Percentiles rank a stretch among this genome's conserved stretches.
Evolutionary conservation across 2,329 filamentous ascomycete species (phyloP).

Genomic region (Xylaria sp.): DNA sequence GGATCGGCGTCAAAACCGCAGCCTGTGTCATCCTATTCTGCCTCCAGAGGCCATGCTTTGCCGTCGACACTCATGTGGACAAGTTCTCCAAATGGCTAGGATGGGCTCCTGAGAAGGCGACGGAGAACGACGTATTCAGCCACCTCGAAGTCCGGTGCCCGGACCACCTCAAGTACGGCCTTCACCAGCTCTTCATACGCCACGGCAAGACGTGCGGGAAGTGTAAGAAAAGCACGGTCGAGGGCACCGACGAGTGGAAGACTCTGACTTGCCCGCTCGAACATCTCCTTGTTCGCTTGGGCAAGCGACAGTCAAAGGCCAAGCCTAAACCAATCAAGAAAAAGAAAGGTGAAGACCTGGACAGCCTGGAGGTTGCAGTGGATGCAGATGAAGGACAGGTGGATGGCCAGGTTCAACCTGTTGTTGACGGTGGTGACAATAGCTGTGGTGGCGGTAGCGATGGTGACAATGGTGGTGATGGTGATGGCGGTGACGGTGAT

Average conservation of each 20-base stretch:
- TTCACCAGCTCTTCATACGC: constrained; percentile 58
- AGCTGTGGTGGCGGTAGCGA: too few species aligned
- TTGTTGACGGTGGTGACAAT: too few species aligned
- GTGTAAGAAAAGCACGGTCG: constrained; percentile 55
- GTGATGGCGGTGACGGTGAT: too few species aligned
- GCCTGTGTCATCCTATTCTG: constrained; percentile 61
- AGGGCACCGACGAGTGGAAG: constrained; percentile 64
- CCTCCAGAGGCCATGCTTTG: constrained; percentile 55
- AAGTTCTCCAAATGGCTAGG: constrained; percentile 55
- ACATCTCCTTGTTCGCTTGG: constrained; percentile 42
- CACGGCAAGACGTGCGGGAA: constrained; percentile 54
- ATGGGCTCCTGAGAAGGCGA: constrained; percentile 56
- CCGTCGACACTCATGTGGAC: constrained; percentile 61
- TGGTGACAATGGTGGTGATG: too few species aligned
- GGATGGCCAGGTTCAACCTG: too few species aligned
- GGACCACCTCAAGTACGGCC: constrained; percentile 55
- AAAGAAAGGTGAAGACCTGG: constrained; percentile 2
- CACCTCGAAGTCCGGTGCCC: constrained; percentile 58
- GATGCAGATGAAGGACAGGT: background rate
- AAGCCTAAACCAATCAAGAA: constrained; percentile 20
- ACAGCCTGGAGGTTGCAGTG: constrained; percentile 3
- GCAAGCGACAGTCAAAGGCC: constrained; percentile 30
- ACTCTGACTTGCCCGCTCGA: constrained; percentile 50
- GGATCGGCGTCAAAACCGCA: constrained; percentile 60
- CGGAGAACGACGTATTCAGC: constrained; percentile 50